Base-by-base conservation (phyloP, 495 filamentous ascomycete genomes). In the Pseudoneurospora amorphoporcata region DNA sequence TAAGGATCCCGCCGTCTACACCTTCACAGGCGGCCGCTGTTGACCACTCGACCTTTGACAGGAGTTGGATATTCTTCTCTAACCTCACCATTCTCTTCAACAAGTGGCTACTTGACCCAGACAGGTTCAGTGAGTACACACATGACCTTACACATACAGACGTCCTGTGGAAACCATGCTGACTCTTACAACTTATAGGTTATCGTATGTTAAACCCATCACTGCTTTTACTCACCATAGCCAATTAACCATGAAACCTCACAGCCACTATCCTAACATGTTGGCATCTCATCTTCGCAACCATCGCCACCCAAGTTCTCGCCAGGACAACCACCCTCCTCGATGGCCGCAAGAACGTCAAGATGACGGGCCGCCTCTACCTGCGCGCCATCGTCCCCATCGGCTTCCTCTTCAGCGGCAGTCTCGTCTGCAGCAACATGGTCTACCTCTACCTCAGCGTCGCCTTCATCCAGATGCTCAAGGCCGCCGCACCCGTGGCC, bases 81-180 rank as follows among this genome's bases (percentile, higher is more conserved):
- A 97, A 94, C 71, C 85, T 87, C 73, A 93, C 94, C 72, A 97
- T 98, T 75, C 81, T 98, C 70, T 98, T 97, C 88, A 97, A 98
- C 87, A 97, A 97, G 84, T 94, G 91, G 86, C 89, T 98, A 65
- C 86, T 97, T 69, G 87, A 91, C 77, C 89, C 86, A 74, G 84
- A 86, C 76, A 87, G 90, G 70, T 97, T 97, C 83, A 86, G 93
- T 95, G 83, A 88, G 93, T 88, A 39, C 38, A 69, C 70, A 19
- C 41, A 19, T 68, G 40, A 17, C 37, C 47, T 38, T 71, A 69
- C 61, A 16, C 43, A 72, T 32, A 17, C 35, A 41, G 6, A 16
- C 9, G 10, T 29, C 14, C 7, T 29, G 40, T 16, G 38, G 45
- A 41, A 41, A 73, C 8, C 17, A 72, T 72, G 73, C 75, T 77